Evolutionary conservation across 2,329 filamentous ascomycete genomes (phyloP).

Genomic region (Fusarium longipes): DNA sequence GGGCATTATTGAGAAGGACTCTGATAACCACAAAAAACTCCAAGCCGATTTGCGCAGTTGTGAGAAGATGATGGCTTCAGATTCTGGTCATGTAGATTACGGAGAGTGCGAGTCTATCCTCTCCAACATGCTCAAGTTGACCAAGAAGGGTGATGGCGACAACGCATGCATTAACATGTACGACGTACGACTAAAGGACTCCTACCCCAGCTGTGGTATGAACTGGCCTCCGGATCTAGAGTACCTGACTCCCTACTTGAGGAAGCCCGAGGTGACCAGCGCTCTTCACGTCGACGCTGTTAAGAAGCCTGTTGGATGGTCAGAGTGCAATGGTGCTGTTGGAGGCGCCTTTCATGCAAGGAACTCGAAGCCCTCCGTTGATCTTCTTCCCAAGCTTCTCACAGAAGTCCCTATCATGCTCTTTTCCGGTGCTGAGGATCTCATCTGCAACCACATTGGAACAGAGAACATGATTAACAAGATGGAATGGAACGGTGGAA

Average conservation of each 20-base stretch:
- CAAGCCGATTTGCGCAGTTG: slow-evolving; percentile 78
- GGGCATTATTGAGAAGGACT: slow-evolving; percentile 76
- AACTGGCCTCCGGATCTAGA: slow-evolving; percentile 94
- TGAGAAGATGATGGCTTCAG: slow-evolving; percentile 65
- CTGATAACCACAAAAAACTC: slow-evolving; percentile 70
- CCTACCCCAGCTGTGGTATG: slow-evolving; percentile 89
- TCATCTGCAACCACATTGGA: slow-evolving; percentile 97
- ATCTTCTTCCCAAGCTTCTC: slow-evolving; percentile 81
- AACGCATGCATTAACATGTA: slow-evolving; percentile 93
- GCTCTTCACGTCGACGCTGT: slow-evolving; percentile 86
- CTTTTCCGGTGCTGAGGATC: slow-evolving; percentile 92
- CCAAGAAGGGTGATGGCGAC: slow-evolving; percentile 64
- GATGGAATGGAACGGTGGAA: slow-evolving; percentile 90
- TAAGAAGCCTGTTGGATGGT: slow-evolving; percentile 85
- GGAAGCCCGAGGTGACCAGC: slow-evolving; percentile 78
- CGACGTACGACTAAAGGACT: slow-evolving; percentile 86
- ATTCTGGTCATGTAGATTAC: slow-evolving; percentile 70
- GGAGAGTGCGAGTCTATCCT: slow-evolving; percentile 81
- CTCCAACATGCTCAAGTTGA: slow-evolving; percentile 75
- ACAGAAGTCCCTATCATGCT: slow-evolving; percentile 82
- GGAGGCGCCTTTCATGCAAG: slow-evolving; percentile 74
- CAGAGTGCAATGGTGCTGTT: slow-evolving; percentile 87
- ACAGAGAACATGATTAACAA: slow-evolving; percentile 92
- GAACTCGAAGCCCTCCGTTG: slow-evolving; percentile 78
- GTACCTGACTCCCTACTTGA: slow-evolving; percentile 84